phyloP scores from a whole-genome alignment of 2,329 filamentous ascomycete genomes.

The Paraphoma sp. region DNA sequence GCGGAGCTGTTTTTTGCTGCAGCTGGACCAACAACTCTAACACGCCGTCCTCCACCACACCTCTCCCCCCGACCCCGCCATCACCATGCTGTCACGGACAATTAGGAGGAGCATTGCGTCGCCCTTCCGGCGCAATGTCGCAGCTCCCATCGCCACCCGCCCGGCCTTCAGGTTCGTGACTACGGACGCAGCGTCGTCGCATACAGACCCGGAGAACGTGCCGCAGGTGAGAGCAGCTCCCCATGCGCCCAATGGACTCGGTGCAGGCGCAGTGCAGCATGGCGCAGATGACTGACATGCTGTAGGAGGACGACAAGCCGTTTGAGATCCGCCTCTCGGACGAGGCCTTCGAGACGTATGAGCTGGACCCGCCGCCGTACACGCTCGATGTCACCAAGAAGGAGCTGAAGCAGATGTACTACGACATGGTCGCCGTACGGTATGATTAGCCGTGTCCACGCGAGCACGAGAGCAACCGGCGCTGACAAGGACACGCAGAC shows the following conservation, averaged over 20 bases:
- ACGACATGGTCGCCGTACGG: slow-evolving; percentile 94
- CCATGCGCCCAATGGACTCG: slow-evolving; percentile 4
- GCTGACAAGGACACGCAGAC: slow-evolving; percentile 61
- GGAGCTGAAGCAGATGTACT: slow-evolving; percentile 98
- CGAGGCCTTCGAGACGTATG: slow-evolving; percentile 99
- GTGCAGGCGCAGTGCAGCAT: not conserved
- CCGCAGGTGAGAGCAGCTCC: slow-evolving; percentile 62
- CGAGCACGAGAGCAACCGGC: not conserved
- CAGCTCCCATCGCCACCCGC: slow-evolving; percentile 40
- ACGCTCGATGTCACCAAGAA: slow-evolving; percentile 94
- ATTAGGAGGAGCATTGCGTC: slow-evolving; percentile 49
- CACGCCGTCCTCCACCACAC: slow-evolving; percentile 22
- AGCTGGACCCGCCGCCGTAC: slow-evolving; percentile 95
- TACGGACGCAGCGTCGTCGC: slow-evolving; percentile 90
- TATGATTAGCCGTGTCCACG: slow-evolving; percentile 57
- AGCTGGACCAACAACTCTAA: slow-evolving; percentile 23
- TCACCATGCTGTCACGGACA: slow-evolving; percentile 50
- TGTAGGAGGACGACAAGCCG: slow-evolving; percentile 87
- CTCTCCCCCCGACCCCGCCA: slow-evolving; percentile 22
- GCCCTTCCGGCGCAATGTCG: slow-evolving; percentile 48
- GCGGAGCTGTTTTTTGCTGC: slow-evolving; percentile 24
- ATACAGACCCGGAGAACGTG: slow-evolving; percentile 79
- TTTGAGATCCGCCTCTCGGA: slow-evolving; percentile 94
- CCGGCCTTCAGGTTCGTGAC: slow-evolving; percentile 74
- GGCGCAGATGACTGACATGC: slow-evolving; percentile 25